Percentiles rank a stretch among this genome's conserved stretches.
Evolutionary conservation across 2,329 filamentous ascomycete species (phyloP).

Genomic region (Pezicula radicicola): DNA sequence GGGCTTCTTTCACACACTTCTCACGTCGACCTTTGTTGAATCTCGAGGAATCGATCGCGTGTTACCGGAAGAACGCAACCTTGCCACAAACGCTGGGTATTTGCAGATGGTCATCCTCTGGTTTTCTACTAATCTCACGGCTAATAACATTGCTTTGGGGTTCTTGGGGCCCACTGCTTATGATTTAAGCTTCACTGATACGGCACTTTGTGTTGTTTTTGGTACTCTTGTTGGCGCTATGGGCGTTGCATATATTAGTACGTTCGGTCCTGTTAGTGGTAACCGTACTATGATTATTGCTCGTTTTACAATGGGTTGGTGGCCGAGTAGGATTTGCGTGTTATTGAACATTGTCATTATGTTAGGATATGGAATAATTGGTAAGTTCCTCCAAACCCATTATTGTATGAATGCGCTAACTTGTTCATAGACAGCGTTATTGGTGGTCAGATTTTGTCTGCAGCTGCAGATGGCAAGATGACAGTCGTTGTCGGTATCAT

Average conservation of each 20-base stretch:
- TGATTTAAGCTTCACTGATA: slow-evolving; percentile 54
- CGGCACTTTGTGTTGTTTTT: slow-evolving; percentile 53
- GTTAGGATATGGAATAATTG: slow-evolving; percentile 58
- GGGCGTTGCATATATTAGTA: slow-evolving; percentile 56
- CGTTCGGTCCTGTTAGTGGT: slow-evolving; percentile 58
- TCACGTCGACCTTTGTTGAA: slow-evolving; percentile 31
- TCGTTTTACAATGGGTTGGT: slow-evolving; percentile 63
- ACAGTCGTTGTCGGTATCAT: slow-evolving; percentile 66
- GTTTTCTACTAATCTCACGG: slow-evolving; percentile 60
- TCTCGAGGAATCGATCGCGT: slow-evolving; percentile 59
- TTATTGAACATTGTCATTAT: slow-evolving; percentile 61
- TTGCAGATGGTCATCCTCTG: slow-evolving; percentile 45
- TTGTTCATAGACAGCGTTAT: slow-evolving; percentile 52
- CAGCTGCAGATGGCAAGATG: slow-evolving; percentile 58
- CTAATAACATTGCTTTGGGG: slow-evolving; percentile 62
- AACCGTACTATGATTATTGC: slow-evolving; percentile 58
- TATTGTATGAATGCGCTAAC: neutral
- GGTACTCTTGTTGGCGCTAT: slow-evolving; percentile 53
- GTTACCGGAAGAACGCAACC: slow-evolving; percentile 48
- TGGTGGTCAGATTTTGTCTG: slow-evolving; percentile 65
- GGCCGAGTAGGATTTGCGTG: slow-evolving; percentile 60
- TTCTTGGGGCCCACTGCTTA: slow-evolving; percentile 60
- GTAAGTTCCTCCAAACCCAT: neutral
- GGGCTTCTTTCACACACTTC: too few species aligned
- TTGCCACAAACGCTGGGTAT: slow-evolving; percentile 20